Evolutionary conservation across 1,139 yeast genomes (phyloP).

Genomic region (Magnusiomyces tetraspermus): DNA sequence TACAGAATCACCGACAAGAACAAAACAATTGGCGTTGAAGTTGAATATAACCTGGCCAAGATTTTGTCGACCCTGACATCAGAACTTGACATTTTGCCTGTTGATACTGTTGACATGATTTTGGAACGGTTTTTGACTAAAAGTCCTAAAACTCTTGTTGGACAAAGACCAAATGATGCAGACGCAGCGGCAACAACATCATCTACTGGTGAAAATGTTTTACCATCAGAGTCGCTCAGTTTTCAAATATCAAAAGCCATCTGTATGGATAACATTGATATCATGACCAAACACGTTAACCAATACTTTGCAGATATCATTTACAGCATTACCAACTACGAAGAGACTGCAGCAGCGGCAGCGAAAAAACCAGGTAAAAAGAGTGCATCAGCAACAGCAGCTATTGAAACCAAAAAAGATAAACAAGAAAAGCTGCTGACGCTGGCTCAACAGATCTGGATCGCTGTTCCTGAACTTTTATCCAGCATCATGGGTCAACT

Average conservation of each 20-base stretch:
- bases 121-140: slow-evolving; percentile 44
- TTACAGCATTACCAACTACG: slow-evolving; percentile 24
- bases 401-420: neutral
- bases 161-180: too few relatives aligned
- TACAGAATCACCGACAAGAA: slow-evolving; percentile 41
- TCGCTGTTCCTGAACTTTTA: slow-evolving; percentile 62
- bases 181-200: neutral
- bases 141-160: slow-evolving; percentile 31
- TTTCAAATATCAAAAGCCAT: slow-evolving; percentile 58
- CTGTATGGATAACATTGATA: slow-evolving; percentile 62
- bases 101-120: slow-evolving; percentile 50
- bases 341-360: slow-evolving; percentile 22
- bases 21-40: slow-evolving; percentile 17
- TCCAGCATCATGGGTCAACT: slow-evolving; percentile 69
- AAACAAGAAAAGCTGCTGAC: slow-evolving; percentile 35
- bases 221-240: slow-evolving; percentile 40
- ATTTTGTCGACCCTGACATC: slow-evolving; percentile 67
- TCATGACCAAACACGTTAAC: slow-evolving; percentile 69
- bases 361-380: slow-evolving; percentile 22
- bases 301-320: slow-evolving; percentile 73
- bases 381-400: neutral
- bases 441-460: slow-evolving; percentile 65
- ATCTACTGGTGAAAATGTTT: slow-evolving; percentile 21
- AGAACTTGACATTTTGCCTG: slow-evolving; percentile 64
- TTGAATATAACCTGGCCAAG: slow-evolving; percentile 54